These are phyloP conservation scores for Brassica rapa DNA, from an alignment of 345 rosid species.

Conservation along the genomic window DNA sequence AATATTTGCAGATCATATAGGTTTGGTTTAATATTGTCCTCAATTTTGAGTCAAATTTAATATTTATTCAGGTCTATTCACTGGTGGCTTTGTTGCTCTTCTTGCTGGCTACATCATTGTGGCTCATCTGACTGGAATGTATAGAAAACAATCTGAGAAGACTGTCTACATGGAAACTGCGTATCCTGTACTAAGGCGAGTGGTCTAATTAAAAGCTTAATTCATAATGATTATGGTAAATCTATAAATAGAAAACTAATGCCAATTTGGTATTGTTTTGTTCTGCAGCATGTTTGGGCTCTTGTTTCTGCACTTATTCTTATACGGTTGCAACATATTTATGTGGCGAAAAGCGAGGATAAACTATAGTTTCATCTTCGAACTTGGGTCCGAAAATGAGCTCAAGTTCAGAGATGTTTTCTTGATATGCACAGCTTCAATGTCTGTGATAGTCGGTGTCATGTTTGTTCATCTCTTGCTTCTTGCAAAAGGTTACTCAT, in stretches of 20 bases:
- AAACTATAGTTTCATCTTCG: conserved; percentile 90
- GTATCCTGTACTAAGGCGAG: conserved; percentile 97
- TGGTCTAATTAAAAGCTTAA: neutral
- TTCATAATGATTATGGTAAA: neutral
- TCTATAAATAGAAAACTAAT: conserved; percentile 1
- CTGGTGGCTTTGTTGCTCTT: conserved; percentile 90
- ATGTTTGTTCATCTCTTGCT: conserved; percentile 80
- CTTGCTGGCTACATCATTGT: conserved; percentile 79
- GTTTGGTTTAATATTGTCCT: neutral
- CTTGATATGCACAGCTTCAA: conserved; percentile 73
- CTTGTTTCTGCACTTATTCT: conserved; percentile 76
- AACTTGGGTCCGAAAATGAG: conserved; percentile 72
- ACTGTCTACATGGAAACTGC: conserved; percentile 95
- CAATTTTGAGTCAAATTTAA: neutral
- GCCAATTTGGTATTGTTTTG: conserved; percentile 1
- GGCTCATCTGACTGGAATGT: conserved; percentile 91
- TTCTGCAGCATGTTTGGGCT: conserved; percentile 91
- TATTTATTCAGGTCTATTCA: conserved; percentile 68
- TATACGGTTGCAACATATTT: conserved; percentile 94
- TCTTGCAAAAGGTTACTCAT: conserved; percentile 70
- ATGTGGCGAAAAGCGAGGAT: conserved; percentile 90
- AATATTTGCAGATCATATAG: conserved; percentile 4
- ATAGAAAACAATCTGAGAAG: conserved; percentile 54
- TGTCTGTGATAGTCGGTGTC: conserved; percentile 77
- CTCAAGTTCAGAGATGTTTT: conserved; percentile 89